phyloP scores from a whole-genome alignment of 2,329 filamentous ascomycete species.

The Orbilia blumenaviensis region DNA sequence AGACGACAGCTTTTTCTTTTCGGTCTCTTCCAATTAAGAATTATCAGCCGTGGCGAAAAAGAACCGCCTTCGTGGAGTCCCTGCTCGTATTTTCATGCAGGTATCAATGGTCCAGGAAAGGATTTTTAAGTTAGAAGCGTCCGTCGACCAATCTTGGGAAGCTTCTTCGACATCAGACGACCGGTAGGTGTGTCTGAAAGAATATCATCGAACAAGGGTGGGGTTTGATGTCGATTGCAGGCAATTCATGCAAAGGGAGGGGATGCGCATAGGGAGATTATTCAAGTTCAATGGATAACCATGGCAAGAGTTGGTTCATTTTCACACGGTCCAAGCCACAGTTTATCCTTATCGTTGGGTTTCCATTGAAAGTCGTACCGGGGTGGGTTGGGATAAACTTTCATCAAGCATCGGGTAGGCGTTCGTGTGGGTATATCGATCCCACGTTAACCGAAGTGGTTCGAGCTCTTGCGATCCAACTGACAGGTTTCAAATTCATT shows the following conservation, averaged over 20 bases:
- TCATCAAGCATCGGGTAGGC: conserved; percentile 36
- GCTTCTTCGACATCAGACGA: conserved; percentile 53
- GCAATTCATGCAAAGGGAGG: conserved; percentile 38
- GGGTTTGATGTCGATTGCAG: conserved; percentile 43
- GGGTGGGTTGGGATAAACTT: conserved; percentile 10
- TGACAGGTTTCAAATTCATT: conserved; percentile 3
- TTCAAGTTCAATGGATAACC: conserved; percentile 26
- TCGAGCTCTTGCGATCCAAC: conserved; percentile 48
- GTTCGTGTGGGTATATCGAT: conserved; percentile 43
- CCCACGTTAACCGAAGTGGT: conserved; percentile 53
- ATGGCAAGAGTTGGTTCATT: not conserved
- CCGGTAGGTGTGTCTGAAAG: conserved; percentile 51
- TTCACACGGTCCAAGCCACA: conserved; percentile 39
- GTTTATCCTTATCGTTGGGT: conserved; percentile 45
- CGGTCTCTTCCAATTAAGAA: not conserved
- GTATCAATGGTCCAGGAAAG: conserved; percentile 18
- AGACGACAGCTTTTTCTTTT: conserved; percentile 30
- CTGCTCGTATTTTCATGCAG: conserved; percentile 40
- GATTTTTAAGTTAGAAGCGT: conserved; percentile 36
- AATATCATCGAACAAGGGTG: conserved; percentile 51
- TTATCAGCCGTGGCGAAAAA: conserved; percentile 42
- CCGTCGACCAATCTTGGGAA: conserved; percentile 22
- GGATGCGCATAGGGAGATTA: conserved; percentile 19
- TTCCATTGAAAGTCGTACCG: conserved; percentile 33
- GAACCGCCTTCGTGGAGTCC: not conserved